These are phyloP conservation scores for Andrographis paniculata DNA, from an alignment of 305 asterid genomes.

Conservation along the genomic window DNA sequence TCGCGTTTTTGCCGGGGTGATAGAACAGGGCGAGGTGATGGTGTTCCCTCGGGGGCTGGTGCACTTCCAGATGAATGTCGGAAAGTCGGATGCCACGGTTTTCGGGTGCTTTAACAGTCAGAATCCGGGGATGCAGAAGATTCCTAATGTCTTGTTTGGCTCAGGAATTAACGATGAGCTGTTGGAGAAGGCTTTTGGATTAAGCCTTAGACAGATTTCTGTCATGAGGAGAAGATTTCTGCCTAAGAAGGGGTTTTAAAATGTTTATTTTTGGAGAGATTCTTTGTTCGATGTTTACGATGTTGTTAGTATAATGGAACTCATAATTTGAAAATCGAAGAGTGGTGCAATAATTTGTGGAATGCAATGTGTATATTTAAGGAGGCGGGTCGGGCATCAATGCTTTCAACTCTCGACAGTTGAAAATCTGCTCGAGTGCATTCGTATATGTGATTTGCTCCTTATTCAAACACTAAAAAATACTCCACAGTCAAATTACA, in stretches of 20 bases:
- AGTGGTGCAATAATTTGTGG: too few species aligned
- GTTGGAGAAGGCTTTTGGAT: constrained; percentile 48
- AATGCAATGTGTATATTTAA: too few species aligned
- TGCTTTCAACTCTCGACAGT: too few species aligned
- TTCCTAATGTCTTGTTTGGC: constrained; percentile 45
- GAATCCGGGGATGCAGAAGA: constrained; percentile 44
- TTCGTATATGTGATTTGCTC: too few species aligned
- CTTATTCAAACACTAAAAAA: too few species aligned
- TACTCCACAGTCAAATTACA: too few species aligned
- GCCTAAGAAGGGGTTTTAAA: constrained; percentile 17
- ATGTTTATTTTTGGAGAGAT: too few species aligned
- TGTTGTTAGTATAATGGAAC: too few species aligned
- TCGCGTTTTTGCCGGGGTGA: constrained; percentile 38
- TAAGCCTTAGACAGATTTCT: constrained; percentile 30
- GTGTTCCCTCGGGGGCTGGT: constrained; percentile 48
- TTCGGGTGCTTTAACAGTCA: constrained; percentile 52
- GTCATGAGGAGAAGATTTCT: constrained; percentile 32
- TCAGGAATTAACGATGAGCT: constrained; percentile 48
- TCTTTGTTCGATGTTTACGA: too few species aligned
- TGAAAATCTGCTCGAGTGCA: too few species aligned
- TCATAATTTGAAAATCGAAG: too few species aligned
- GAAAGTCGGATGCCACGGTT: constrained; percentile 29
- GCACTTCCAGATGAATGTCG: constrained; percentile 58
- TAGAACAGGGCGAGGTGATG: constrained; percentile 51
- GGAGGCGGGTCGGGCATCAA: too few species aligned